Evolutionary conservation across 176 grass and related monocot genomes (phyloP).

Genomic region (Saccharum spontaneum): DNA sequence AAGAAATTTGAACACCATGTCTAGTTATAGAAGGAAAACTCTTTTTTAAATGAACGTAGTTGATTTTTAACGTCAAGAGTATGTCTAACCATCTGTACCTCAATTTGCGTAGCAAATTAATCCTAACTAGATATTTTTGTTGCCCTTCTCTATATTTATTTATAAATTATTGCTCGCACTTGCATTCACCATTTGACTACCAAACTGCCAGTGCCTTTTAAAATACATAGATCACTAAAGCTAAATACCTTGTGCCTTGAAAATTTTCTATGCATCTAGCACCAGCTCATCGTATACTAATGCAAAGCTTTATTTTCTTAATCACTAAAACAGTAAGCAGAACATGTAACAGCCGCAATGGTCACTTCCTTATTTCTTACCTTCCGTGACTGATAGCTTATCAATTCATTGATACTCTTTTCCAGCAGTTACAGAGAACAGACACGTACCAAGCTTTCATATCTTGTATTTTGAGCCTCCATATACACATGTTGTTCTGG

Average conservation of each 20-base stretch:
- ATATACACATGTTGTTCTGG: background rate
- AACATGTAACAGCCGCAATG: background rate
- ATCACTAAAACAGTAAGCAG: background rate
- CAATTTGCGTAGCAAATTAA: background rate
- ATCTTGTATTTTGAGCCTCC: background rate
- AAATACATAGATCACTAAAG: background rate
- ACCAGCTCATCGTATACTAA: too few species aligned
- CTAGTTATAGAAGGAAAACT: background rate
- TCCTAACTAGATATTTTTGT: constrained; percentile 4
- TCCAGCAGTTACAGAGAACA: background rate
- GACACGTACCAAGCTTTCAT: background rate
- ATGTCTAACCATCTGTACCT: background rate
- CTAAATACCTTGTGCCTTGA: background rate
- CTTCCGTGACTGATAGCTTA: background rate
- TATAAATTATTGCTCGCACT: background rate
- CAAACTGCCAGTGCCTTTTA: background rate
- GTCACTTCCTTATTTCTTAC: background rate
- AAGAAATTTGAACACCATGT: background rate
- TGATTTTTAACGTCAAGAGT: background rate
- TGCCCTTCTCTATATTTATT: background rate
- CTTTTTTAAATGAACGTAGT: background rate
- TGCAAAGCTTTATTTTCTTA: background rate
- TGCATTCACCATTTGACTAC: background rate
- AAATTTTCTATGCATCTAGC: background rate
- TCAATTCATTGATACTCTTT: constrained; percentile 9